Evolutionary conservation across 75 land plant species (phyloP).

Genomic region (Pseudotsuga menziesii): DNA sequence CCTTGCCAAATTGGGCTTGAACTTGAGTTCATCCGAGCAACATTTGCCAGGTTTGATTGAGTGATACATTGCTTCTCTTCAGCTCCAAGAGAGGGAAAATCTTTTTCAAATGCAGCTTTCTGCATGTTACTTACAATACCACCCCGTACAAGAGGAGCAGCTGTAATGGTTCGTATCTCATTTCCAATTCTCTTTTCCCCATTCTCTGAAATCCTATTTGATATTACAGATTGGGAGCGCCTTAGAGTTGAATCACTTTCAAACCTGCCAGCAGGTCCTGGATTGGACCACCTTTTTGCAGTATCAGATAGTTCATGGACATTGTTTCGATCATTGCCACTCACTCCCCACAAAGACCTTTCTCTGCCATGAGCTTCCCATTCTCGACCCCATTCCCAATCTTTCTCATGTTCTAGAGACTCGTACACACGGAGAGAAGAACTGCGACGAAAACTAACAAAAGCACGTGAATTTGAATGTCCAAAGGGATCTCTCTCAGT

Average conservation of each 20-base stretch:
- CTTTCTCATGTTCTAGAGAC: slow-evolving; percentile 28
- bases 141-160: slow-evolving; percentile 25
- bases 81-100: slow-evolving; percentile 82
- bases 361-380: slow-evolving; percentile 42
- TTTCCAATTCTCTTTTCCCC: slow-evolving; percentile 22
- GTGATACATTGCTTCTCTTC: slow-evolving; percentile 49
- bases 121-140: slow-evolving; percentile 30
- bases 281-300: slow-evolving; percentile 13
- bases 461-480: slow-evolving; percentile 28
- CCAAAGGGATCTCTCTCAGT: slow-evolving; percentile 14
- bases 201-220: slow-evolving; percentile 40
- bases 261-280: slow-evolving; percentile 22
- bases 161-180: slow-evolving; percentile 21
- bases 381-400: slow-evolving; percentile 43
- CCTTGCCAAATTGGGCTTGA: slow-evolving; percentile 36
- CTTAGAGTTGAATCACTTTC: slow-evolving; percentile 38
- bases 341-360: slow-evolving; percentile 23
- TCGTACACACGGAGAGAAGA: slow-evolving; percentile 15
- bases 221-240: slow-evolving; percentile 55
- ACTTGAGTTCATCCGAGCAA: slow-evolving; percentile 22
- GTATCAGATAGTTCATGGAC: slow-evolving; percentile 35
- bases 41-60: slow-evolving; percentile 4
- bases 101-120: slow-evolving; percentile 67
- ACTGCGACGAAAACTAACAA: slow-evolving; percentile 41
- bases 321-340: slow-evolving; percentile 24